Evolutionary conservation across 2,329 filamentous ascomycete species (phyloP).

Genomic region (Salinomyces thailandicus): DNA sequence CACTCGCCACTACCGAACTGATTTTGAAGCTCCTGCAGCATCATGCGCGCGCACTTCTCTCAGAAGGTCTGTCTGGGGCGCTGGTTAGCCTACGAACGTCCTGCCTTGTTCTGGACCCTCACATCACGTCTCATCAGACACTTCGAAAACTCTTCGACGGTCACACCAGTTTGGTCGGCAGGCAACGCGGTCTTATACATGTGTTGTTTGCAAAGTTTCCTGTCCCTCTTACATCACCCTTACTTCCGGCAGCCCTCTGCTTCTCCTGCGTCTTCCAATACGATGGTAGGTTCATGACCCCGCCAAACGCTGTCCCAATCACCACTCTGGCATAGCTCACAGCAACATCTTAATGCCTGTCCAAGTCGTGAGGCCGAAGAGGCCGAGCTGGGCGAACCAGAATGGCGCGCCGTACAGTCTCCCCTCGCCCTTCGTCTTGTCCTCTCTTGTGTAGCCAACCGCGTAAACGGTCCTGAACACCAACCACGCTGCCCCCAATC

Average conservation of each 20-base stretch:
- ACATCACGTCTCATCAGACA: too few relatives aligned
- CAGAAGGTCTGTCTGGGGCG: too few relatives aligned
- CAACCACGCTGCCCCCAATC: constrained; percentile 41
- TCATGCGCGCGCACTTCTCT: too few relatives aligned
- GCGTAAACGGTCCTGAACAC: constrained; percentile 40
- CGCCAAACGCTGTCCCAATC: constrained; percentile 1
- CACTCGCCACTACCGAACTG: neutral
- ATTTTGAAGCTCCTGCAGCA: neutral
- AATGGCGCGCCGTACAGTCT: constrained; percentile 30
- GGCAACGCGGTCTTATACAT: too few relatives aligned
- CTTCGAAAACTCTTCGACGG: too few relatives aligned
- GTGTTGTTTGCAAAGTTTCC: too few relatives aligned
- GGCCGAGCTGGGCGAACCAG: constrained; percentile 20
- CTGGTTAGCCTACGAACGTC: too few relatives aligned
- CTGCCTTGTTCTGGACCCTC: too few relatives aligned
- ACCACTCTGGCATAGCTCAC: constrained; percentile 7
- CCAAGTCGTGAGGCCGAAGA: constrained; percentile 22
- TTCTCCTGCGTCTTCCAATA: neutral
- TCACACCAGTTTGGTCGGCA: too few relatives aligned
- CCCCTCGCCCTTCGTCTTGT: constrained; percentile 33
- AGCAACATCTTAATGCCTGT: constrained; percentile 20
- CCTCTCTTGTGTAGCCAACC: constrained; percentile 33
- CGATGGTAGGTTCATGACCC: neutral
- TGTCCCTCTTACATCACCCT: neutral
- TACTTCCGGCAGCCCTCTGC: neutral